Evolutionary conservation across 2,329 filamentous ascomycete species (phyloP).

Genomic region (Aspergillus nomiae): DNA sequence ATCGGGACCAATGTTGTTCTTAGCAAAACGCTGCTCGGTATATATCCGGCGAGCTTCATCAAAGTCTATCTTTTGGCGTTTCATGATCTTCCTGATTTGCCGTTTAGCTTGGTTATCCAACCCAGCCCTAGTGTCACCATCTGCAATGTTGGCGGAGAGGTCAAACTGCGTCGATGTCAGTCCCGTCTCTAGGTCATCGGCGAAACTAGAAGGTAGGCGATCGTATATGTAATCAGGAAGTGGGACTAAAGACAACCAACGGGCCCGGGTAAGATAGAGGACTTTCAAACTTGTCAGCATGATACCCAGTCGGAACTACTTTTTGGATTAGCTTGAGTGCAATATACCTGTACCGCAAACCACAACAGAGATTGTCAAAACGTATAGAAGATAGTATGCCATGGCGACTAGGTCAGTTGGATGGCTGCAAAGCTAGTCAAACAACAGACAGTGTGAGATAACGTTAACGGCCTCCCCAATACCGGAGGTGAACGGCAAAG

Average conservation of each 20-base stretch:
- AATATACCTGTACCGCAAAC: constrained; percentile 67
- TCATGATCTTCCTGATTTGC: constrained; percentile 90
- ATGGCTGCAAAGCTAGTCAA: background rate
- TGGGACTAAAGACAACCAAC: constrained; percentile 73
- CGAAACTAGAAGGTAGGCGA: constrained; percentile 75
- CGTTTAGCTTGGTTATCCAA: constrained; percentile 78
- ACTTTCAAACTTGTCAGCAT: constrained; percentile 43
- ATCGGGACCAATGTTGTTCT: constrained; percentile 85
- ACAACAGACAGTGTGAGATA: background rate
- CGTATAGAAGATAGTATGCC: constrained; percentile 76
- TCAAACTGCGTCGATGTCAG: constrained; percentile 83
- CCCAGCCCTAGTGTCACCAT: constrained; percentile 75
- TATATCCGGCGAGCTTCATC: constrained; percentile 87
- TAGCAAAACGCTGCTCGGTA: constrained; percentile 82
- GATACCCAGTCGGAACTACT: background rate
- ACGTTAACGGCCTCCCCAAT: background rate
- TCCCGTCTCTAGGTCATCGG: constrained; percentile 83
- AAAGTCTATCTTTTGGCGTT: constrained; percentile 76
- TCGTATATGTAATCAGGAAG: constrained; percentile 71
- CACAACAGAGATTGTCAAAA: constrained; percentile 70
- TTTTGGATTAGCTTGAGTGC: background rate
- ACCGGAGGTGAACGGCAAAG: background rate
- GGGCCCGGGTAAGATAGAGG: constrained; percentile 76
- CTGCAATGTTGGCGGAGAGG: constrained; percentile 75
- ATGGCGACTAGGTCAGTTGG: constrained; percentile 51